These are phyloP conservation scores for Carex pumila DNA, from an alignment of 176 grass and related monocot genomes.

Conservation along the genomic window DNA sequence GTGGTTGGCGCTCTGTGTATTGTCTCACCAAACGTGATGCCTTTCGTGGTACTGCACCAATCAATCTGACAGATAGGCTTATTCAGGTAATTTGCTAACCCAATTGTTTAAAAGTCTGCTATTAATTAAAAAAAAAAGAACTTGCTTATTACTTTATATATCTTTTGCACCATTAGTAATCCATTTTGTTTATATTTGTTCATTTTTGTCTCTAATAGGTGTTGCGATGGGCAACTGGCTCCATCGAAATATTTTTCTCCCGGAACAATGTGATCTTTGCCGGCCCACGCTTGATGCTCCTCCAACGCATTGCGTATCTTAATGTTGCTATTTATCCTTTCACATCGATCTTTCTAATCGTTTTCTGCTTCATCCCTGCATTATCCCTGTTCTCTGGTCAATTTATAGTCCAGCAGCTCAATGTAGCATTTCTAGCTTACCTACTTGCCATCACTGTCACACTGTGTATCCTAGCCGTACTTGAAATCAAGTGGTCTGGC, in stretches of 20 bases:
- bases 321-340: constrained; percentile 26
- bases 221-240: constrained; percentile 20
- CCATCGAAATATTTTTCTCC: constrained; percentile 25
- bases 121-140: neutral
- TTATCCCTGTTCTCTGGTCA: constrained; percentile 14
- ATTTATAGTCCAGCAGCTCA: constrained; percentile 18
- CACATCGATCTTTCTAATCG: constrained; percentile 9
- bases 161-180: neutral
- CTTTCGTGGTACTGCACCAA: constrained; percentile 19
- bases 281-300: constrained; percentile 11
- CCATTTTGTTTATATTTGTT: neutral
- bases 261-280: constrained; percentile 19
- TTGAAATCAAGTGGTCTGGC: constrained; percentile 21
- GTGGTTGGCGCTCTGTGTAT: constrained; percentile 16
- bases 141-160: neutral
- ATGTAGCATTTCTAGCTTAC: constrained; percentile 19
- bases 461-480: constrained; percentile 8
- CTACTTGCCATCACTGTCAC: constrained; percentile 14
- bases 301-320: constrained; percentile 19
- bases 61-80: constrained; percentile 26
- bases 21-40: constrained; percentile 6
- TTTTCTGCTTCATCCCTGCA: constrained; percentile 19
- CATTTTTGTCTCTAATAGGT: neutral
- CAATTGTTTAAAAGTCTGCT: neutral
- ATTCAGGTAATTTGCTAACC: constrained; percentile 3